Evolutionary conservation across 345 rosid genomes (phyloP).

Genomic region (Populus euphratica): DNA sequence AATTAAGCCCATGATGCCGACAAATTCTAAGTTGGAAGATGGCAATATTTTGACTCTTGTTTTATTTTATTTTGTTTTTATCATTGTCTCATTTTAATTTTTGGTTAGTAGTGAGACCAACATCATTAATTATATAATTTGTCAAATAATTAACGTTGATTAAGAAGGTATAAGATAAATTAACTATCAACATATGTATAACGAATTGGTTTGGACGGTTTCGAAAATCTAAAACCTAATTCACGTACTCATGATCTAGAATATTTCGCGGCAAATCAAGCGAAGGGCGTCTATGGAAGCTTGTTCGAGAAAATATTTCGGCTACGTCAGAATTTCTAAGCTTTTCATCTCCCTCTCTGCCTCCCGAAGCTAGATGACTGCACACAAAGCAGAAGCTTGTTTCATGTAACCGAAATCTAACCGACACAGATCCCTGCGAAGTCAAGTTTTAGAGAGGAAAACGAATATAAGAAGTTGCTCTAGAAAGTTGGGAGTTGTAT

Average conservation of each 20-base stretch:
- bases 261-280: constrained; percentile 55
- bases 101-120: constrained; percentile 13
- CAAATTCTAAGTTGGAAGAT: constrained; percentile 25
- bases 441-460: neutral
- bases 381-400: constrained; percentile 83
- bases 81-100: constrained; percentile 9
- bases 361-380: constrained; percentile 81
- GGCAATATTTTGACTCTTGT: neutral
- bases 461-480: neutral
- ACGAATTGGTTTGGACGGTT: constrained; percentile 19
- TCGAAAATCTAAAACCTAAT: neutral
- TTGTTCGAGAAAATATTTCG: constrained; percentile 61
- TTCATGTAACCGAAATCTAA: constrained; percentile 60
- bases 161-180: neutral
- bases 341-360: constrained; percentile 64
- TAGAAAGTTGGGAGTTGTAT: neutral
- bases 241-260: constrained; percentile 75
- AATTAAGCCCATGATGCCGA: neutral
- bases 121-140: neutral
- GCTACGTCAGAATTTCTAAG: constrained; percentile 57
- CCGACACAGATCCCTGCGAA: constrained; percentile 73
- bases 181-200: neutral
- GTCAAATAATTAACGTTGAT: constrained; percentile 11
- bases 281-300: constrained; percentile 52
- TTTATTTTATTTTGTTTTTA: neutral